Evolutionary conservation across 2,329 filamentous ascomycete species (phyloP).

Genomic region (Cladophialophora bantiana): DNA sequence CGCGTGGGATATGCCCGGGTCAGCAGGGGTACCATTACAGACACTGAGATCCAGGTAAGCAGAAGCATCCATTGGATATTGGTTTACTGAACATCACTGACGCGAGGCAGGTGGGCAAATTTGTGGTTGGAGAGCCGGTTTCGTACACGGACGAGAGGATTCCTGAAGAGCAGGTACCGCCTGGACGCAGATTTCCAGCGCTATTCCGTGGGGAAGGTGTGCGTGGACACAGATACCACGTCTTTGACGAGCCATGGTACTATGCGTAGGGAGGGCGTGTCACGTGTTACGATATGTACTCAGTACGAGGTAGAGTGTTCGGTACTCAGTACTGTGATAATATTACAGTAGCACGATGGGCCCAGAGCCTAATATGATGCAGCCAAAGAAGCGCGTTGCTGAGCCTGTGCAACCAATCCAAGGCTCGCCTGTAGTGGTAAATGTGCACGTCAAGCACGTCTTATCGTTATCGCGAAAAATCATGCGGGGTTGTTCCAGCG

Average conservation of each 20-base stretch:
- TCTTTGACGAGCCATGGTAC: constrained; percentile 90
- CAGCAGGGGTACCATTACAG: constrained; percentile 88
- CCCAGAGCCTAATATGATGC: constrained; percentile 19
- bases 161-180: constrained; percentile 75
- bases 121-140: constrained; percentile 77
- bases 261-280: constrained; percentile 46
- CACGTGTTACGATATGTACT: neutral
- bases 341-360: neutral
- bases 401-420: constrained; percentile 2
- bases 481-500: constrained; percentile 24
- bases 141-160: constrained; percentile 70
- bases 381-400: constrained; percentile 3
- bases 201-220: constrained; percentile 87
- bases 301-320: too few relatives aligned
- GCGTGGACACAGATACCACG: constrained; percentile 89
- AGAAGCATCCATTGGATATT: constrained; percentile 42
- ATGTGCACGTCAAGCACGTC: constrained; percentile 1
- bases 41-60: constrained; percentile 88
- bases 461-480: constrained; percentile 34
- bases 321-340: neutral
- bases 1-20: constrained; percentile 89
- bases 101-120: constrained; percentile 75
- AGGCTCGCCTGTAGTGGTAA: neutral
- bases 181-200: constrained; percentile 80
- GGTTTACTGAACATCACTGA: constrained; percentile 32